Percentiles rank a stretch among this genome's conserved stretches.
Conservation (phyloP, 208 protist genomes). For the Crithidia acanthocephali region DNA sequence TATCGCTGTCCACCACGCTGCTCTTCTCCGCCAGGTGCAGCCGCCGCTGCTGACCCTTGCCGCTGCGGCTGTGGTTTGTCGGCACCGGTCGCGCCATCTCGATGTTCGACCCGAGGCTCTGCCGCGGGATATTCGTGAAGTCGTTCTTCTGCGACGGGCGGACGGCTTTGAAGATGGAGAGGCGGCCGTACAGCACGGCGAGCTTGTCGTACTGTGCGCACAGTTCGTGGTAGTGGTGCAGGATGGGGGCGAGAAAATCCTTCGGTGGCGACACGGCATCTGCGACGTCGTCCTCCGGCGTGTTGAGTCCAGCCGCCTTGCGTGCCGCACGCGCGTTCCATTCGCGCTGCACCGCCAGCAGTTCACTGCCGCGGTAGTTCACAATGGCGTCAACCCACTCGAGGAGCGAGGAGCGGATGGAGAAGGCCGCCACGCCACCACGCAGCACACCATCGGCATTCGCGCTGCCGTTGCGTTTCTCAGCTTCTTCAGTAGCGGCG, state of each 20-base stretch:
- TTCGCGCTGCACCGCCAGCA: conserved; percentile 66
- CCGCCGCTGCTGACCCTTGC: conserved; percentile 1
- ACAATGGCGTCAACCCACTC: conserved; percentile 82
- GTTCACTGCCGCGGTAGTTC: conserved; percentile 77
- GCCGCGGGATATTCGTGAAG: conserved; percentile 58
- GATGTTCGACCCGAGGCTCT: conserved; percentile 51
- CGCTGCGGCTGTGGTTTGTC: background rate
- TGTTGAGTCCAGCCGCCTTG: background rate
- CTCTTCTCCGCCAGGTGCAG: conserved; percentile 24
- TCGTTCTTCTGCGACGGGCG: conserved; percentile 66
- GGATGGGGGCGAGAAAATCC: conserved; percentile 76
- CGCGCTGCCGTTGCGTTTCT: background rate
- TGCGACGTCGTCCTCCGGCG: conserved; percentile 5
- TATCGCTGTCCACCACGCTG: conserved; percentile 50
- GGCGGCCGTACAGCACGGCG: conserved; percentile 70
- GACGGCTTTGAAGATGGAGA: conserved; percentile 83
- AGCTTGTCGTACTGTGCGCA: conserved; percentile 70
- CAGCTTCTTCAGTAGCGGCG: background rate
- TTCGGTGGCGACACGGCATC: conserved; percentile 49
- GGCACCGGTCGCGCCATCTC: conserved; percentile 35
- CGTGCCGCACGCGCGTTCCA: conserved; percentile 12
- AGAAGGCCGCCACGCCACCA: conserved; percentile 46
- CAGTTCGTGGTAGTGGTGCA: conserved; percentile 80
- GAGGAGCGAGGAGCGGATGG: conserved; percentile 67
- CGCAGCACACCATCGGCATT: conserved; percentile 28